These are phyloP conservation scores for Coniella vitis DNA, from an alignment of 2,329 filamentous ascomycete species.

Conservation along the genomic window DNA sequence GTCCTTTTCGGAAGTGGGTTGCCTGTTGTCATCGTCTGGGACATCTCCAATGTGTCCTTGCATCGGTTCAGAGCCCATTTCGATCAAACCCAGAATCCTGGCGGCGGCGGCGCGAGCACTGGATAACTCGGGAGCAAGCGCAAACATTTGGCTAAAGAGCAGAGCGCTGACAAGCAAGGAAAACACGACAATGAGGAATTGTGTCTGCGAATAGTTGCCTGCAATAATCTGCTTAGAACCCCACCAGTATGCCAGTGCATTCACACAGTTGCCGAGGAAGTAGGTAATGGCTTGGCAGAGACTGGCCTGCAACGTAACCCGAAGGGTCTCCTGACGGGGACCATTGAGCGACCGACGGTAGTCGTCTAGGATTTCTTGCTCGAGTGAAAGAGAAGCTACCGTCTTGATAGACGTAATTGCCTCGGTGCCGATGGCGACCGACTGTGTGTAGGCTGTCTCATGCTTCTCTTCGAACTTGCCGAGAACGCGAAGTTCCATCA, in stretches of 20 bases:
- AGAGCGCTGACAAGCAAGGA: conserved; percentile 46
- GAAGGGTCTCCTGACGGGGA: conserved; percentile 44
- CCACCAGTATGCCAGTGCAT: conserved; percentile 54
- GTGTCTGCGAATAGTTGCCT: conserved; percentile 45
- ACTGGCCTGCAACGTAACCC: conserved; percentile 12
- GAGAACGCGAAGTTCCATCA: conserved; percentile 60
- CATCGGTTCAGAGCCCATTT: conserved; percentile 14
- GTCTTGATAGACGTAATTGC: conserved; percentile 61
- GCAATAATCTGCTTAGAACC: conserved; percentile 49
- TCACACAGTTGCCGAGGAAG: conserved; percentile 15
- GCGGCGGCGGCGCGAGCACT: conserved; percentile 41
- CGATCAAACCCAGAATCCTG: conserved; percentile 29
- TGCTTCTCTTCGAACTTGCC: conserved; percentile 57
- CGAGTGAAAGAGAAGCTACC: conserved; percentile 47
- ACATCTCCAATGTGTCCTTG: neutral
- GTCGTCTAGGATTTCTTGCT: conserved; percentile 43
- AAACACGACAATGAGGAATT: conserved; percentile 51
- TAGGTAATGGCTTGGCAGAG: conserved; percentile 14
- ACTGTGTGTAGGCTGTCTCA: conserved; percentile 56
- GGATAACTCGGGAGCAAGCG: conserved; percentile 50
- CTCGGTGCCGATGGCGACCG: conserved; percentile 59
- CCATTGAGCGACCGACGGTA: conserved; percentile 45
- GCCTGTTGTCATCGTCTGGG: neutral
- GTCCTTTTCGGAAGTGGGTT: conserved; percentile 13
- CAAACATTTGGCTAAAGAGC: conserved; percentile 51